Base-by-base conservation (phyloP, 768 basidiomycete species). In the Gymnopilus junonius region DNA sequence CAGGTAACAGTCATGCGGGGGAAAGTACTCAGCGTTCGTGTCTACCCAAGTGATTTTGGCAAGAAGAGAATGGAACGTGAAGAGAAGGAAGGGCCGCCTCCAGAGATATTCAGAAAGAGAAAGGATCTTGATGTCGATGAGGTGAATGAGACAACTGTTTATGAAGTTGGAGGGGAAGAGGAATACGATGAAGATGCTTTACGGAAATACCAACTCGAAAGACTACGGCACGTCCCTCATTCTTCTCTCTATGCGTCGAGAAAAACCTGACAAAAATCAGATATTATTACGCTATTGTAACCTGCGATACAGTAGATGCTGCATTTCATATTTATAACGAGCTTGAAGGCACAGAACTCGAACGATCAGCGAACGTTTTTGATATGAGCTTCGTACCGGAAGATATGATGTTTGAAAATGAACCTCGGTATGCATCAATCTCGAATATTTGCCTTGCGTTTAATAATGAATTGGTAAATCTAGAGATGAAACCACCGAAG, bases 1-100 rank as follows among this genome's bases (percentile, higher is more conserved):
- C 63, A 67, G 23, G 66, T 70, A 15, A 76, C 69, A 31, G 75
- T 87, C 21, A 81, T 77, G 3, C 83, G 83, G 32, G 95, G 95
- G 2, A 86, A 82, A 57, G 82, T 99, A 11, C 73, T 91, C 34
- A 89, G 82, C 64, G 92, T 99, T 1, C 84, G 87, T 39, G 85
- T 99, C 17, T 98, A 95, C 71, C 94, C 94, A n/a, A 94, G 92
- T 68, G 86, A 95, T 69, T 99, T 98, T 74, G 97, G 97, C 12
- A 93, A 91, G 73, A 87, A 88, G 73, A 82, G 95, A 40, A 85
- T 99, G 85, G 88, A 85, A 42, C 83, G 82, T 46, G 97, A 99
- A 74, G 95, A 97, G 69, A 84, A 79, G 64, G 93, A 97, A 73
- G 97, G 97, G 0, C 97, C 97, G 0, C 96, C 95, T 0, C 71